Base-by-base conservation (phyloP, 306 rosid genomes). In the Nissolia schottii region DNA sequence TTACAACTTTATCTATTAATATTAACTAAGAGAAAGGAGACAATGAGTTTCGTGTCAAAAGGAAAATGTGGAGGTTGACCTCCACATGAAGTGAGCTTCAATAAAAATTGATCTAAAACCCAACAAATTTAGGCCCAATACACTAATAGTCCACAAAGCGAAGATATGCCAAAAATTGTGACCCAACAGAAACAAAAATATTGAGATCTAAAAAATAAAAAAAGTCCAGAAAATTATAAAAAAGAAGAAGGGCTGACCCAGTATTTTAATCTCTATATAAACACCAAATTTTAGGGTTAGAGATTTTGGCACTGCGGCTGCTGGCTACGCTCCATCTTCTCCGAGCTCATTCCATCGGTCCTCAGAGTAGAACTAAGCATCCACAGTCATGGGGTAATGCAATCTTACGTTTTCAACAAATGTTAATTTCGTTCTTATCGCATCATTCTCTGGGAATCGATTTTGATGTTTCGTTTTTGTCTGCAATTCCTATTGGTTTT, bases 351-450 rank as follows among this genome's bases (percentile, higher is more conserved):
- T 15, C 15, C 31, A 4, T 10, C 27, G 5, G n/a, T 37, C 23
- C 28, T 29, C 15, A 0, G 46, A 5, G 77, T 31, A 22, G 71
- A 45, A 46, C 68, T 29, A 74, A 74, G 13, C 66, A 25, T 15
- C 66, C 15, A 55, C 63, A 57, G 51, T 50, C 80, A 87, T 87
- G 92, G 92, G 92, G 92, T 87, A 85, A 49, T 77, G 0, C 48
- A 41, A 55, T 20, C 0, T 59, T 65, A 1, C 60, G 25, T 46
- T 65, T 11, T 32, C 23, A 0, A 7, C 53, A 7, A 32, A 3
- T 29, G 5, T 6, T 5, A 27, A 11, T 29, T 5, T 14, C 32
- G 0, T 54, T 6, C 2, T 7, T 14, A 6, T 50, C 8, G 11
- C 14, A 8, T 5, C 24, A 13, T 7, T n/a, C 2, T 11, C 3